Evolutionary conservation across 305 asterid genomes (phyloP).

Genomic region (Fraxinus dipetala): DNA sequence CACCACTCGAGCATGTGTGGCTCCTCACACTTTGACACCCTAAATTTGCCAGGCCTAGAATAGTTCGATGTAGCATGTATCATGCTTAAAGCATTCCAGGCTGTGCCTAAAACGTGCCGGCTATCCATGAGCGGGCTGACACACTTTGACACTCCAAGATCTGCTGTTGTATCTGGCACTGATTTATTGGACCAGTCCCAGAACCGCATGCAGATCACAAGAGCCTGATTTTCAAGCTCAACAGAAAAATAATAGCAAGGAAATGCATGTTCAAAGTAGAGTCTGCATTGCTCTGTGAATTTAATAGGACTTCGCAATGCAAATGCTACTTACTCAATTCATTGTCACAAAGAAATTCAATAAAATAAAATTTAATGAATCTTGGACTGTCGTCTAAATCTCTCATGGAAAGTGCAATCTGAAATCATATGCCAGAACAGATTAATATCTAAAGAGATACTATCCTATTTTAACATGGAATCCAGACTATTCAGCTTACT

Average conservation of each 20-base stretch:
- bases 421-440: background rate
- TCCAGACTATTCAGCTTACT: slow-evolving; percentile 3
- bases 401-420: background rate
- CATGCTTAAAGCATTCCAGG: background rate
- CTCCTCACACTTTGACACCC: background rate
- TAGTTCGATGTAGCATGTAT: background rate
- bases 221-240: background rate
- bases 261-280: background rate
- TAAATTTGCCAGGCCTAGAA: background rate
- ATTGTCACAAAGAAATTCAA: background rate
- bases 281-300: background rate
- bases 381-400: background rate
- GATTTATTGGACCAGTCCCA: background rate
- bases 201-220: background rate
- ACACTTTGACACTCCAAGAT: background rate
- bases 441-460: background rate
- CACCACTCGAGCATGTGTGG: background rate
- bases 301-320: background rate
- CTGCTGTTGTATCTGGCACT: background rate
- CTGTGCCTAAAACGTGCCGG: background rate
- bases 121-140: background rate
- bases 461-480: background rate
- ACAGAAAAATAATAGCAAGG: background rate
- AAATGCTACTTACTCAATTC: background rate
- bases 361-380: background rate